Base-by-base conservation (phyloP, 2,329 filamentous ascomycete genomes). In the Colletotrichum viniferum region DNA sequence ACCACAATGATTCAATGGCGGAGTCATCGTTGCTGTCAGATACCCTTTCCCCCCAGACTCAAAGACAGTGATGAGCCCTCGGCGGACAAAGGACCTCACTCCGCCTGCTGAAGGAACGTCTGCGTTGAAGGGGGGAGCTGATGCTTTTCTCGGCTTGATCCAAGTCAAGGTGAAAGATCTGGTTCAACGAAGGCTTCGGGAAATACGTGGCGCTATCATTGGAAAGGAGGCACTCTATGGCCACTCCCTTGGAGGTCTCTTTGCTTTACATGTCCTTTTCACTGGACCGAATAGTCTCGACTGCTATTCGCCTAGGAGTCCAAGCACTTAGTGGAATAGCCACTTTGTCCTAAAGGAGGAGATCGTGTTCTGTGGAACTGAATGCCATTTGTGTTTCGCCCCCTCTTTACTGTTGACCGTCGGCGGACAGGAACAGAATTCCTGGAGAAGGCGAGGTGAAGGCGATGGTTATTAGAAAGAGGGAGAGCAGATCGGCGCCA, bases 191-290 rank as follows among this genome's bases (percentile, higher is more conserved):
- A 30, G 80, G 75, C 30, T 87, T 81, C 71, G 81, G 78, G 2
- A 80, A 79, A 60, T 18, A 6, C n/a, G 70, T 4, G 63, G 68
- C 14, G 78, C 83, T 4, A 78, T 76, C 0, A 81, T 84, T 18
- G 79, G 80, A 3, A 83, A 83, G 28, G 86, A 86, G 64, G 88
- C 86, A 1, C 80, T 90, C 1, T 88, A 85, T 55, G 88, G 88
- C 0, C 88, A 90, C 72, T 89, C 87, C 0, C 88, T 87, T 30
- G 87, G 87, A 3, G 88, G 87, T 0, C 80, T 90, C 1, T 89
- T 89, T 62, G 81, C 83, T 1, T 81, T 90, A 4, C 86, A 88
- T 73, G 81, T 85, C 0, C 81, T 89, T 10, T 85, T 86, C 69
- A 85, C 82, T 0, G 79, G 82, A 5, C 84, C 86, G 0, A 77